Conservation (phyloP, 441 rosid genomes). For the Adansonia madagascariensis region DNA sequence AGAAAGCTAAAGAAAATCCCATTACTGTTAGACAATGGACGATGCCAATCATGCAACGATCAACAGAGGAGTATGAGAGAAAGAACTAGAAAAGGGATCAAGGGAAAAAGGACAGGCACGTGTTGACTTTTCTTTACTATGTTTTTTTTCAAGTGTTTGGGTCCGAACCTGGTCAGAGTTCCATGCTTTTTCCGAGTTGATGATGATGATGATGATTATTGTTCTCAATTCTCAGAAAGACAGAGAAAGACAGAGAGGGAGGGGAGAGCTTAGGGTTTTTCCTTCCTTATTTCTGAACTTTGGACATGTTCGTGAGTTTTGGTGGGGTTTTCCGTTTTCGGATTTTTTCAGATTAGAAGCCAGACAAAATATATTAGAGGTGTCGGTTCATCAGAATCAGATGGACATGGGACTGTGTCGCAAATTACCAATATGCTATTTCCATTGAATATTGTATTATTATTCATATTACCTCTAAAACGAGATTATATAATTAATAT, state of each 20-base stretch:
- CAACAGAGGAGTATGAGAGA: too few relatives aligned
- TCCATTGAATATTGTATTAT: too few relatives aligned
- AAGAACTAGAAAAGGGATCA: too few relatives aligned
- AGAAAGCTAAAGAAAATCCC: neutral
- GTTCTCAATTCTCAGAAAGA: neutral
- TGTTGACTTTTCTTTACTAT: neutral
- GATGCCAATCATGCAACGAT: too few relatives aligned
- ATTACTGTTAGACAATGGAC: neutral
- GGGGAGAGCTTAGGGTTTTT: conserved; percentile 20
- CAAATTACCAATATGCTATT: conserved; percentile 27
- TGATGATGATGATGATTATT: too few relatives aligned
- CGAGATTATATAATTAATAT: too few relatives aligned
- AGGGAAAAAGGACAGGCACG: neutral
- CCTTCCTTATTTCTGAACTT: neutral
- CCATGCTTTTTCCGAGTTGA: conserved; percentile 17
- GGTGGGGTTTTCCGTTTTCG: conserved; percentile 9
- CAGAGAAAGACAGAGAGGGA: neutral
- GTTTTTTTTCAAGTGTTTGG: neutral
- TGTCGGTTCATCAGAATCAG: neutral
- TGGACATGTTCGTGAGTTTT: conserved; percentile 9
- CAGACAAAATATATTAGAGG: conserved; percentile 31
- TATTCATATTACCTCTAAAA: too few relatives aligned
- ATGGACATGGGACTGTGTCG: neutral
- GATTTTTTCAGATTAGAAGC: conserved; percentile 23
- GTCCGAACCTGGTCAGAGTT: conserved; percentile 31